phyloP scores from a whole-genome alignment of 768 basidiomycete genomes.

The Gautieria morchelliformis region DNA sequence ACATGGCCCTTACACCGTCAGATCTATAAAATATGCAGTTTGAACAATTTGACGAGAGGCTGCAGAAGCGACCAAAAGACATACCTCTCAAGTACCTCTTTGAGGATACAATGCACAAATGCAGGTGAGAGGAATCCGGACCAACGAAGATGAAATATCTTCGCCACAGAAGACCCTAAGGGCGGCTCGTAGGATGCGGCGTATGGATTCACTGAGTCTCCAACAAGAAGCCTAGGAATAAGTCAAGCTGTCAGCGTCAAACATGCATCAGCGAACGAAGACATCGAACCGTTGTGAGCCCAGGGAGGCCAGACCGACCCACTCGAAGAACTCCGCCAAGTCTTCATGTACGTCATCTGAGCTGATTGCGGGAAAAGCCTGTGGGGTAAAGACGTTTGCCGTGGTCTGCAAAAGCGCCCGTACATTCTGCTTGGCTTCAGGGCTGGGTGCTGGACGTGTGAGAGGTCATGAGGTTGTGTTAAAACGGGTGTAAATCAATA shows the following conservation, averaged over 20 bases:
- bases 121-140: slow-evolving; percentile 40
- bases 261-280: neutral
- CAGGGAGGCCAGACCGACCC: slow-evolving; percentile 62
- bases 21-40: neutral
- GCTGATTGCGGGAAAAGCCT: slow-evolving; percentile 34
- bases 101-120: slow-evolving; percentile 46
- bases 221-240: slow-evolving; percentile 39
- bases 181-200: slow-evolving; percentile 58
- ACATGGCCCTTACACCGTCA: neutral
- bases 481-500: slow-evolving; percentile 1
- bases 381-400: slow-evolving; percentile 6
- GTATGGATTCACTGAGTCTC: slow-evolving; percentile 61
- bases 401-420: slow-evolving; percentile 10
- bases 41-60: neutral
- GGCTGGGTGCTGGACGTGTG: neutral
- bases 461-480: neutral
- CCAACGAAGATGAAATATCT: slow-evolving; percentile 50
- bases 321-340: slow-evolving; percentile 48
- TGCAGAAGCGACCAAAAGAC: neutral
- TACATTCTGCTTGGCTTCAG: slow-evolving; percentile 8
- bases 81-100: slow-evolving; percentile 12
- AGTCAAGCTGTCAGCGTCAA: neutral
- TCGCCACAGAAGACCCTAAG: slow-evolving; percentile 31
- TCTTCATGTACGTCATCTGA: slow-evolving; percentile 42
- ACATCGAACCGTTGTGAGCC: slow-evolving; percentile 52